Evolutionary conservation across 2,329 filamentous ascomycete genomes (phyloP), one percentile per base, ranked within the genome.

Genomic region (Diaporthe ampelina): DNA sequence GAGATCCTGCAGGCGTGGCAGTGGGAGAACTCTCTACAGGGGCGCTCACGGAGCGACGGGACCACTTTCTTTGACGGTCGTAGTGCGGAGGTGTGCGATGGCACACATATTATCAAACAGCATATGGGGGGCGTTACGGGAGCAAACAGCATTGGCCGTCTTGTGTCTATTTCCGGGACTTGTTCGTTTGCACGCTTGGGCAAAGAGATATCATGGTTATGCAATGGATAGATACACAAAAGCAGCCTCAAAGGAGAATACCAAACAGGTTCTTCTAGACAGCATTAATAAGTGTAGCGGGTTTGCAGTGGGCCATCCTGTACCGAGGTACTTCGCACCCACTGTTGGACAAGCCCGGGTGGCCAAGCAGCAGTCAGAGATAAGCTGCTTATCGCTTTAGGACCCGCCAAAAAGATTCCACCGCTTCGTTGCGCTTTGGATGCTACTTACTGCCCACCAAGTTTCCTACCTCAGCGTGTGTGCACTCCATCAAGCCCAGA

Each of bases 81-180:
- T 8, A 37, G 29, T 9, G 35, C 17, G 26, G 48, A 56, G 56
- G 15, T 37, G 74, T 70, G 13, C 52, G 59, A 32, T 19, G 63
- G 21, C n/a, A 40, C 11, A n/a, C 24, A n/a, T 24, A 35, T 43
- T 58, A 32, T 56, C 26, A 32, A 67, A 58, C 15, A 75, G 70
- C 73, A 73, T 75, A 70, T 75, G 19, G 29, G 57, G 61, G 73
- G 73, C 73, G 73, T 75, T 75, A 32, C 26, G 37, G 73, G 73
- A 50, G 58, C 40, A 63, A 74, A 37, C 19, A 50, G 67, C 67
- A 71, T 57, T 57, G 72, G 67, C 37, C 35, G 67, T 61, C 45
- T 52, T 61, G 29, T 61, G 37, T 71, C 8, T 57, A 21, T 52
- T 71, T 52, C 29, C 19, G 69, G 69, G 56, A 26, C 13, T 61